Evolutionary conservation across 352 stramenopile species (phyloP), one percentile per base, ranked within the genome.

Genomic region (Phytophthora colocasiae): DNA sequence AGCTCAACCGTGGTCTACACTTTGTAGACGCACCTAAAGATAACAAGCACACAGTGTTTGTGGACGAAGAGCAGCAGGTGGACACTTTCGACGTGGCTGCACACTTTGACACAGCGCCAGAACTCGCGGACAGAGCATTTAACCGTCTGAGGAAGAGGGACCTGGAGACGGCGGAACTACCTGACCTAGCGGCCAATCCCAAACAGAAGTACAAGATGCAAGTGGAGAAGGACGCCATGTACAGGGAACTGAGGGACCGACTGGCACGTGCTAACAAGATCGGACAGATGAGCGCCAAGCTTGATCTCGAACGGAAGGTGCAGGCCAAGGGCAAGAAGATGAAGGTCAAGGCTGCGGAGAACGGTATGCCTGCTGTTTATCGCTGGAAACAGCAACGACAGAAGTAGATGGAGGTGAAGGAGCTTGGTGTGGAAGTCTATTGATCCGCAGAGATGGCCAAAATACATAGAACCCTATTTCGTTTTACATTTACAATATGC

Each of bases 31-130:
- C 78, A 6, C 76, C 89, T 5, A 88, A 89, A 45, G 75, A 74
- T 47, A 95, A 98, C 73, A 97, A 87, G 60, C 97, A 99, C 77
- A 98, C 84, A 14, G 73, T 99, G 1, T 99, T 99, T 75, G 89
- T 99, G 6, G 93, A 98, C 47, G 80, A 80, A 8, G 71, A 85
- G 6, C 50, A 90, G 27, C 64, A 97, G 36, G 69, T 93, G 1
- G 58, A 96, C 19, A 26, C 69, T 3, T 99, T 99, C 67, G 87
- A 99, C 66, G 79, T 90, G 19, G 92, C 94, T 0, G 55, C 85
- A 59, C 95, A 99, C 78, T 99, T 99, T 61, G 85, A 95, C 66
- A 96, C 89, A 44, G 77, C 77, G 27, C 82, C 87, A 2, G 89
- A 93, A 49, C 80, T 95, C 14, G 83, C 54, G 19, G 74, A 90